These are phyloP conservation scores for Penicillium psychrofluorescens DNA, from an alignment of 495 filamentous ascomycete species.

Conservation along the genomic window DNA sequence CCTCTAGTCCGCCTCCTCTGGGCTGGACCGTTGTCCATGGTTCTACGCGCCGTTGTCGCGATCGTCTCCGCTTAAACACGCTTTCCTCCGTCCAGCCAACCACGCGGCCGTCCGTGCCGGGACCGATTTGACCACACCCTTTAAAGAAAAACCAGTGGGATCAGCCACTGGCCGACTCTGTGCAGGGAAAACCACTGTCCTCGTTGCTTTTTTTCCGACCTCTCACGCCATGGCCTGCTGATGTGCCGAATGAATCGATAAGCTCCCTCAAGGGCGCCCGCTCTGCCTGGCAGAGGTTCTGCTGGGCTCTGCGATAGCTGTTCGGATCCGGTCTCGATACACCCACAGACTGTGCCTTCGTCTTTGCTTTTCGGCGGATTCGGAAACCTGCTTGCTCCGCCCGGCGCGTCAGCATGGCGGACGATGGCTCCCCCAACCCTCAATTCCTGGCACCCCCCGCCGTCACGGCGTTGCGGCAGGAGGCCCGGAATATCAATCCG, in stretches of 20 bases:
- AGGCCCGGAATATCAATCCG: conserved; percentile 37
- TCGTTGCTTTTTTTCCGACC: conserved; percentile 4
- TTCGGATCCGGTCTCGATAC: neutral
- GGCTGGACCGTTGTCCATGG: conserved; percentile 27
- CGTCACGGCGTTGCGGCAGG: conserved; percentile 47
- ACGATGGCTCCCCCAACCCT: conserved; percentile 31
- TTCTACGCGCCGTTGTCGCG: conserved; percentile 35
- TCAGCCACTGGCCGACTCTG: neutral
- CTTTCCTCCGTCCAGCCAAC: conserved; percentile 15
- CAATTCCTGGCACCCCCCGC: conserved; percentile 44
- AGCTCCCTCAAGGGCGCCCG: conserved; percentile 36
- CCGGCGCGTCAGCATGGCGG: conserved; percentile 33
- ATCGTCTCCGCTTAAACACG: conserved; percentile 32
- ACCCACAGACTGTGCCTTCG: conserved; percentile 1
- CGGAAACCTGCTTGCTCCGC: neutral
- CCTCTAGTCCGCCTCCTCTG: conserved; percentile 15
- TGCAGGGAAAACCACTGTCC: conserved; percentile 6
- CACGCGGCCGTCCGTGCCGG: neutral
- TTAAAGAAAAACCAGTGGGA: neutral
- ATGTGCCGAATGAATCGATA: conserved; percentile 41
- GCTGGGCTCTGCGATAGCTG: conserved; percentile 18
- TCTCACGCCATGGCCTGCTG: conserved; percentile 34
- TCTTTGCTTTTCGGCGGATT: neutral
- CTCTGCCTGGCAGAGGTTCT: conserved; percentile 45
- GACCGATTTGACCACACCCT: too few species aligned